A percentile compares a stretch with the other conserved stretches of the same genome.
phyloP scores from a whole-genome alignment of 768 basidiomycete genomes.

The Mycena chlorophos region DNA sequence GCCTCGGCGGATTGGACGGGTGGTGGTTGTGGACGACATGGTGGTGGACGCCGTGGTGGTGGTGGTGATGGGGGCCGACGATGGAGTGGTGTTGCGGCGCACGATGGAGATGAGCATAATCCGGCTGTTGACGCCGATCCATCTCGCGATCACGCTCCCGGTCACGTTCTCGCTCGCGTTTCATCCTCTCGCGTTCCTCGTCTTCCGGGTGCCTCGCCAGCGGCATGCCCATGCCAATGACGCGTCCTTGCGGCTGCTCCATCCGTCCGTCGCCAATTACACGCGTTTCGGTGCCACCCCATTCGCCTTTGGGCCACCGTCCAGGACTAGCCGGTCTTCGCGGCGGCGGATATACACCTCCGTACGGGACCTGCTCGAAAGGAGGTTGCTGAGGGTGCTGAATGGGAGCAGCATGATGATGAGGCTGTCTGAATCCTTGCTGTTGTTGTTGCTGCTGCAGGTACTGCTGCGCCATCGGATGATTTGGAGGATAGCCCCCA shows the following conservation, averaged over 20 bases:
- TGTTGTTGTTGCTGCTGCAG: slow-evolving; percentile 13
- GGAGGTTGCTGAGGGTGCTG: slow-evolving; percentile 15
- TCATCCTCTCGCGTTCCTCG: slow-evolving; percentile 33
- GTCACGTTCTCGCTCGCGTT: slow-evolving; percentile 24
- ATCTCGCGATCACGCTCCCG: slow-evolving; percentile 21
- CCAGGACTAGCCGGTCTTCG: slow-evolving; percentile 23
- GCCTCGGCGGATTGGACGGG: slow-evolving; percentile 10
- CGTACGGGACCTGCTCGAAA: slow-evolving; percentile 26
- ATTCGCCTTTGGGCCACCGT: slow-evolving; percentile 32
- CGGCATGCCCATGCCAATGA: slow-evolving; percentile 27
- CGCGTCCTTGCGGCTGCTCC: slow-evolving; percentile 21
- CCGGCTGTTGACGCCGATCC: slow-evolving; percentile 34
- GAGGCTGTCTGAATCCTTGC: slow-evolving; percentile 15
- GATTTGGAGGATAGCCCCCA: slow-evolving; percentile 2
- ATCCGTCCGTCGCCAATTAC: slow-evolving; percentile 15
- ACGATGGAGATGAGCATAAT: slow-evolving; percentile 33
- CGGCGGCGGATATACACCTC: slow-evolving; percentile 12
- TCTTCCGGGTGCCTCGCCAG: slow-evolving; percentile 32
- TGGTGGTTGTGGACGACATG: slow-evolving; percentile 56
- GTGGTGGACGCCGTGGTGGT: slow-evolving; percentile 38
- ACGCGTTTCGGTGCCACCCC: slow-evolving; percentile 24
- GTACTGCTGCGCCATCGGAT: slow-evolving; percentile 4
- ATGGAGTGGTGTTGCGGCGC: slow-evolving; percentile 34
- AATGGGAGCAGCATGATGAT: slow-evolving; percentile 19
- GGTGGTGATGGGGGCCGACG: slow-evolving; percentile 44